Percentiles rank a stretch among this genome's conserved stretches.
Conservation (phyloP, 768 basidiomycete species). For the Rhizopogon sp. region DNA sequence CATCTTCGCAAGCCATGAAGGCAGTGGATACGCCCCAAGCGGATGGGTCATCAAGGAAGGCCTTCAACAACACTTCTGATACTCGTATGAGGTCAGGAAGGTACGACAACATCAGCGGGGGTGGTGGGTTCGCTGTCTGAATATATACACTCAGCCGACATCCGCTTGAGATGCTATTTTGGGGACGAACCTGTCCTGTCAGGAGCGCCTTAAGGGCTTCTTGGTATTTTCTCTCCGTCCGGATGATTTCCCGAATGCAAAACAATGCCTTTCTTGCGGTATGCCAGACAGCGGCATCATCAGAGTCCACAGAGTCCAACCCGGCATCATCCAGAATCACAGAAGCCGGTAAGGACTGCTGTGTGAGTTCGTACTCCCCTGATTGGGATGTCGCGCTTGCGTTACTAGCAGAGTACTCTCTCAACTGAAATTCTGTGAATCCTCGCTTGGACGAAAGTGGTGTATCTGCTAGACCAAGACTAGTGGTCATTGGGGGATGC, state of each 20-base stretch:
- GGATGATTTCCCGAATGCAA: constrained; percentile 43
- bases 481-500: background rate
- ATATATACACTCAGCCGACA: constrained; percentile 7
- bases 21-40: constrained; percentile 60
- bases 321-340: constrained; percentile 1
- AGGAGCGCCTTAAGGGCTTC: constrained; percentile 32
- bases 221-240: constrained; percentile 42
- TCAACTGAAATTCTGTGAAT: background rate
- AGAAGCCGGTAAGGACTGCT: background rate
- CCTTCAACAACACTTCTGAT: constrained; percentile 44
- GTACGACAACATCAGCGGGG: constrained; percentile 47
- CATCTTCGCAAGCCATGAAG: constrained; percentile 47
- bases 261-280: constrained; percentile 35
- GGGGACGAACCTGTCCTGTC: constrained; percentile 27
- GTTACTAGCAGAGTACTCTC: background rate
- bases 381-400: background rate
- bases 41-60: constrained; percentile 58
- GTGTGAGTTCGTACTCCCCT: background rate
- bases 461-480: background rate
- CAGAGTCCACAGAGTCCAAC: constrained; percentile 12
- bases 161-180: background rate
- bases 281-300: constrained; percentile 29
- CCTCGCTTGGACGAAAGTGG: background rate
- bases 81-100: constrained; percentile 45
- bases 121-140: constrained; percentile 38